Evolutionary conservation across 352 stramenopile species (phyloP).

Genomic region (Phytophthora chlamydospora): DNA sequence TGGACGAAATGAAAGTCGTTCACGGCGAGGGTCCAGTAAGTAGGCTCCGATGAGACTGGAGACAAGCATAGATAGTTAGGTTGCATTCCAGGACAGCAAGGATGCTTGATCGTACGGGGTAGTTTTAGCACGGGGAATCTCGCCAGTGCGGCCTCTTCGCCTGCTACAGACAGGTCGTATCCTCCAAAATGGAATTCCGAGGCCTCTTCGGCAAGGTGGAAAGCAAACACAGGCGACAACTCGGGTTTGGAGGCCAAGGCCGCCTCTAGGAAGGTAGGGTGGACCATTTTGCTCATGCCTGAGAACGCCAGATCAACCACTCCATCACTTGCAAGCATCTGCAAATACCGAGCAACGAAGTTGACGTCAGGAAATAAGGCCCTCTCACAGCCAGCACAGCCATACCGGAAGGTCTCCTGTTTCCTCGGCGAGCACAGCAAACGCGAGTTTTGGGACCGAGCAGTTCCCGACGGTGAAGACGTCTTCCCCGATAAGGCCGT

Average conservation of each 20-base stretch:
- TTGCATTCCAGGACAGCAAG: background rate
- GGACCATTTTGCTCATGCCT: slow-evolving; percentile 58
- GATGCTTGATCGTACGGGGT: slow-evolving; percentile 21
- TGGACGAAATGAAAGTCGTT: slow-evolving; percentile 40
- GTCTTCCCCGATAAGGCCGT: slow-evolving; percentile 43
- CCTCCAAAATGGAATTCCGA: slow-evolving; percentile 59
- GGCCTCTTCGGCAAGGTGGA: slow-evolving; percentile 41
- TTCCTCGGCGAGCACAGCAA: slow-evolving; percentile 53
- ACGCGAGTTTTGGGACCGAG: slow-evolving; percentile 32
- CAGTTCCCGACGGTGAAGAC: slow-evolving; percentile 44
- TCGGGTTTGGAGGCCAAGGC: slow-evolving; percentile 30
- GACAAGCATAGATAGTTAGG: background rate
- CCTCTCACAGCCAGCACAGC: background rate
- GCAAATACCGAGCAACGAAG: background rate
- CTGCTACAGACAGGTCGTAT: slow-evolving; percentile 48
- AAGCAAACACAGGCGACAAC: slow-evolving; percentile 49
- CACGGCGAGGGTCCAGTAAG: slow-evolving; percentile 63
- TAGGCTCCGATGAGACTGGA: slow-evolving; percentile 34
- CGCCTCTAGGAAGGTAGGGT: slow-evolving; percentile 49
- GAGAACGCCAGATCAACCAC: slow-evolving; percentile 59
- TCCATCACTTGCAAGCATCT: slow-evolving; percentile 57
- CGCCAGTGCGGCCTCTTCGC: slow-evolving; percentile 31
- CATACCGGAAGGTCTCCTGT: slow-evolving; percentile 53
- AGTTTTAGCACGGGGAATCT: slow-evolving; percentile 52
- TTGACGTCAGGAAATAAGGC: background rate